Evolutionary conservation across 2,329 filamentous ascomycete genomes (phyloP).

Genomic region (Paraphaeosphaeria minitans): DNA sequence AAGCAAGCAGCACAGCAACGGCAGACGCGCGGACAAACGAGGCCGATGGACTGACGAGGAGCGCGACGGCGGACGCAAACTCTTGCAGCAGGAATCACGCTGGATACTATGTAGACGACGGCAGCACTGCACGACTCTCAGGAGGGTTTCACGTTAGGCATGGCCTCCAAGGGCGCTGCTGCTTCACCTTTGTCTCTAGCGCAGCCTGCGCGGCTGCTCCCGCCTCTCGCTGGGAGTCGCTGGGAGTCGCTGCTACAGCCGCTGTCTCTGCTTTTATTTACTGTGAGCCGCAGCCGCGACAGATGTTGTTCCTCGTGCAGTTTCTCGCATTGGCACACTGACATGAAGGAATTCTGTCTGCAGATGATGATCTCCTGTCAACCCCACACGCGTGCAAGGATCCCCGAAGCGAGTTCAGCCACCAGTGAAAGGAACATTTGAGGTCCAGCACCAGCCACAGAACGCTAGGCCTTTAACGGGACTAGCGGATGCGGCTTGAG

Average conservation of each 20-base stretch:
- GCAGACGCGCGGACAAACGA: slow-evolving; percentile 1
- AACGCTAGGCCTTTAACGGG: slow-evolving; percentile 3
- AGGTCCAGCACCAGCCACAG: background rate
- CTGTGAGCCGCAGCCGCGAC: background rate
- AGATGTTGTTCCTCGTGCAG: background rate
- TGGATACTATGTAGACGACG: slow-evolving; percentile 6
- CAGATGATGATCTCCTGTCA: background rate
- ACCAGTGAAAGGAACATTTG: slow-evolving; percentile 1
- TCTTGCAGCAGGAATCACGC: background rate
- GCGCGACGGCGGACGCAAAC: background rate
- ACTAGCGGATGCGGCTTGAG: slow-evolving; percentile 15
- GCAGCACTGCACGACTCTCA: slow-evolving; percentile 10
- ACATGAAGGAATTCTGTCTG: background rate
- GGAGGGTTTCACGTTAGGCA: slow-evolving; percentile 30
- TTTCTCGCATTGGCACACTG: background rate
- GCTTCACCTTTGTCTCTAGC: slow-evolving; percentile 16
- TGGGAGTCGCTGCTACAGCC: background rate
- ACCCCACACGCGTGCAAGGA: slow-evolving; percentile 2
- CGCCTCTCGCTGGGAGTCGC: background rate
- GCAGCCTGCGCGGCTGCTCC: slow-evolving; percentile 18
- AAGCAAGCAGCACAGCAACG: slow-evolving; percentile 7
- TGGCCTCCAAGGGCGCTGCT: slow-evolving; percentile 13
- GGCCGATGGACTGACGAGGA: background rate
- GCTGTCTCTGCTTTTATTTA: background rate
- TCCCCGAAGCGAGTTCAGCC: slow-evolving; percentile 4